Conservation (phyloP, 305 asterid genomes). For the Ilex paraguariensis region DNA sequence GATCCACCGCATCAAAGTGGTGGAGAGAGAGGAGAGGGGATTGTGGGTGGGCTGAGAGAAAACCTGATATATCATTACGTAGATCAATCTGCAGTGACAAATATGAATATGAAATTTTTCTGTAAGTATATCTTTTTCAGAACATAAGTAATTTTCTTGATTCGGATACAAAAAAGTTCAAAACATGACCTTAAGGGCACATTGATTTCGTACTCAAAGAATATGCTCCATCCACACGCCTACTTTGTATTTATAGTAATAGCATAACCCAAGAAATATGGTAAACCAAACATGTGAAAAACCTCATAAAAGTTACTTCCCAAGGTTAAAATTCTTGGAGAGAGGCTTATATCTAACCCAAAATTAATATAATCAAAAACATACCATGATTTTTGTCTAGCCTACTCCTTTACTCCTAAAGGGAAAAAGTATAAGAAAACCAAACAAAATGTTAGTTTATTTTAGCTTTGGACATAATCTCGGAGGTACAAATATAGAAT, state of each 20-base stretch:
- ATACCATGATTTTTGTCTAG: no score
- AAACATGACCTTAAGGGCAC: background rate
- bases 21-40: slow-evolving; percentile 57
- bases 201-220: background rate
- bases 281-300: no score
- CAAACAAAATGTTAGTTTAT: no score
- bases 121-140: no score
- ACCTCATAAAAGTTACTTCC: no score
- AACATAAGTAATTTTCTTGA: no score
- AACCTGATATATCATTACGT: slow-evolving; percentile 39
- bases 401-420: no score
- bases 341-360: no score
- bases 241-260: background rate
- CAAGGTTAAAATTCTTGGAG: no score
- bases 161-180: background rate
- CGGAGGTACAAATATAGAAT: background rate
- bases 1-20: slow-evolving; percentile 48
- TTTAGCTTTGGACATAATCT: background rate
- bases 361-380: no score
- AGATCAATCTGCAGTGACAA: slow-evolving; percentile 40
- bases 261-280: no score
- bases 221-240: background rate
- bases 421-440: background rate
- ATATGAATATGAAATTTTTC: background rate
- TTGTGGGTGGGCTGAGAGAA: slow-evolving; percentile 34